A percentile compares a stretch with the other conserved stretches of the same genome.
Conservation (phyloP, 768 basidiomycete genomes). For the Cyathus striatus region DNA sequence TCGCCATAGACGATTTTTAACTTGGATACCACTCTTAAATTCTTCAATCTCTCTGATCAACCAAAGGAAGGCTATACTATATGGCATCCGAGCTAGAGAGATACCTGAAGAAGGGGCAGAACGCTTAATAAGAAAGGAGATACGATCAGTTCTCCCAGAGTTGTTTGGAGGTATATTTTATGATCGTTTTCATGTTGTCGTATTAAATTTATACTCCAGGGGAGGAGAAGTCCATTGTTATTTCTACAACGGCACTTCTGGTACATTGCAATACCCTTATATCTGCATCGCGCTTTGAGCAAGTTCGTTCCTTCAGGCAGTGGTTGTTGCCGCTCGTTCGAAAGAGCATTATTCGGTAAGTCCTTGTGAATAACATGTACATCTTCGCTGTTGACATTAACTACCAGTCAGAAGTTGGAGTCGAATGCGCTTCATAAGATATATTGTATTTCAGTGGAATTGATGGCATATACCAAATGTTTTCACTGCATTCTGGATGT, state of each 20-base stretch:
- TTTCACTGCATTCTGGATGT: slow-evolving; percentile 72
- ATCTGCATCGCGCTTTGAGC: slow-evolving; percentile 65
- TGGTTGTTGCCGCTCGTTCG: slow-evolving; percentile 79
- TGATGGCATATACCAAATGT: slow-evolving; percentile 58
- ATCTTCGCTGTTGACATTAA: no score
- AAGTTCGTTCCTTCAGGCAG: slow-evolving; percentile 60
- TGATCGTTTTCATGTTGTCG: not conserved
- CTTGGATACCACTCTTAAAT: slow-evolving; percentile 67
- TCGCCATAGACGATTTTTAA: slow-evolving; percentile 64
- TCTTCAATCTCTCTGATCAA: slow-evolving; percentile 53
- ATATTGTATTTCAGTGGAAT: slow-evolving; percentile 52
- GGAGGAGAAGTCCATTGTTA: slow-evolving; percentile 12
- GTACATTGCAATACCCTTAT: slow-evolving; percentile 41
- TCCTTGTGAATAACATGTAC: no score
- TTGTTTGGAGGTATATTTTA: slow-evolving; percentile 53
- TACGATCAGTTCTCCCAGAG: slow-evolving; percentile 58
- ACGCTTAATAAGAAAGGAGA: slow-evolving; percentile 65
- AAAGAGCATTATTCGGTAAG: slow-evolving; percentile 45
- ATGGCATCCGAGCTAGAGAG: slow-evolving; percentile 64
- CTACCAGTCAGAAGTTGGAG: no score
- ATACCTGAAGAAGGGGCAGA: slow-evolving; percentile 70
- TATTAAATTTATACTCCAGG: slow-evolving; percentile 21
- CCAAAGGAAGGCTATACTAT: slow-evolving; percentile 65
- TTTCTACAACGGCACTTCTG: slow-evolving; percentile 34
- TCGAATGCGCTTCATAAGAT: slow-evolving; percentile 48